These are phyloP conservation scores for Blepharisma stoltei DNA, from an alignment of 73 alveolate species.

Conservation along the genomic window DNA sequence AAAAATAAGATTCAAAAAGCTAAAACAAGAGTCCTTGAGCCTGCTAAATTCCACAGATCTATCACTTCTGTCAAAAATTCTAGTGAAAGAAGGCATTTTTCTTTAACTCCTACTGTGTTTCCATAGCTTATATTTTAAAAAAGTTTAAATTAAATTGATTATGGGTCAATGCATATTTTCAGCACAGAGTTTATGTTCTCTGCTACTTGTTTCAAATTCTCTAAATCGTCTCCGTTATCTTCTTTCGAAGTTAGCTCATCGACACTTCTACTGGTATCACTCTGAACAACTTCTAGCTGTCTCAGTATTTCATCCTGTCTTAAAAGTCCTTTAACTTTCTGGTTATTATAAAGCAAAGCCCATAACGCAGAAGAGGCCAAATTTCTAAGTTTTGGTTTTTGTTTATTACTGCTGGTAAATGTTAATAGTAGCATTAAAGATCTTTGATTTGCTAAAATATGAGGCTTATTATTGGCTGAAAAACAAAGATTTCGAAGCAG, in stretches of 20 bases:
- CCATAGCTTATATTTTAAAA: too few relatives aligned
- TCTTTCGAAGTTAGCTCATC: not conserved
- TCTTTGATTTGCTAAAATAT: constrained; percentile 16
- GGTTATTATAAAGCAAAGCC: constrained; percentile 9
- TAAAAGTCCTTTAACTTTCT: constrained; percentile 15
- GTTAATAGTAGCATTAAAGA: not conserved
- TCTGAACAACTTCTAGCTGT: not conserved
- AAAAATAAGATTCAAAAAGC: too few relatives aligned
- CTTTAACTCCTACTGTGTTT: too few relatives aligned
- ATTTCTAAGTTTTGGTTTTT: constrained; percentile 6
- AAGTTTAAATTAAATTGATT: too few relatives aligned
- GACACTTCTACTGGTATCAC: not conserved
- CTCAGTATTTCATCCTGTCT: not conserved
- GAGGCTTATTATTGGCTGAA: constrained; percentile 9
- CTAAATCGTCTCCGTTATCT: not conserved
- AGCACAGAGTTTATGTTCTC: constrained; percentile 19
- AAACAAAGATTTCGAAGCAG: not conserved
- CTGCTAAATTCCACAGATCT: too few relatives aligned
- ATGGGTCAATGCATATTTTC: constrained; percentile 10
- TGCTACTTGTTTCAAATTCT: constrained; percentile 9
- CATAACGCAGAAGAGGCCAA: constrained; percentile 22
- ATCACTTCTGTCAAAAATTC: too few relatives aligned
- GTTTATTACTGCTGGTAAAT: not conserved
- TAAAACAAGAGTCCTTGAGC: too few relatives aligned
- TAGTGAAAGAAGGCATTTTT: too few relatives aligned